Conservation (phyloP, 208 protist species). For the Trichomonas gallinae region DNA sequence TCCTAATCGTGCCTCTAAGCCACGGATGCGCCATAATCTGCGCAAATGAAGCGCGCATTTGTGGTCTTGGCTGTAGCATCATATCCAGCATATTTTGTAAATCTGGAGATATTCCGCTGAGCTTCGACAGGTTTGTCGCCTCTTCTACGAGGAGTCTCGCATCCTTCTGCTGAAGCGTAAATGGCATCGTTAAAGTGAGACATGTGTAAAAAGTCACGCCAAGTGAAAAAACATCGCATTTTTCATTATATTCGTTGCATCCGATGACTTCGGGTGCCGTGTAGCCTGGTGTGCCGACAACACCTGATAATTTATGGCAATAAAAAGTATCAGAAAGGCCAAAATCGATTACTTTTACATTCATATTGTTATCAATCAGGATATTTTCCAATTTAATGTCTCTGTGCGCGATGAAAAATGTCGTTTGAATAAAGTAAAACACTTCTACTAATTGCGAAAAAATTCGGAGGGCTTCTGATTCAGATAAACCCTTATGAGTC, state of each 20-base stretch:
- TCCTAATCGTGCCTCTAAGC: neutral
- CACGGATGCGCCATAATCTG: neutral
- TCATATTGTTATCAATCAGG: neutral
- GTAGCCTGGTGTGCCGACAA: neutral
- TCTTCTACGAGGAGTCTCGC: neutral
- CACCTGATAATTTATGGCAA: neutral
- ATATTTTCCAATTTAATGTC: slow-evolving; percentile 24
- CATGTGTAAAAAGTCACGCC: neutral
- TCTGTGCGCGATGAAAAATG: neutral
- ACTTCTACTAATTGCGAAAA: neutral
- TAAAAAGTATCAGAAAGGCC: neutral
- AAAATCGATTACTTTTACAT: slow-evolving; percentile 9
- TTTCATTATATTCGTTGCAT: neutral
- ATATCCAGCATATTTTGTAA: neutral
- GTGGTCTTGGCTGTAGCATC: neutral
- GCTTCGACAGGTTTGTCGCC: neutral
- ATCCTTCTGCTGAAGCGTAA: neutral
- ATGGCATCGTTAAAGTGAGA: neutral
- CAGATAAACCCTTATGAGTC: neutral
- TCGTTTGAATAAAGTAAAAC: neutral
- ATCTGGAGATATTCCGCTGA: neutral
- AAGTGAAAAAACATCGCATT: slow-evolving; percentile 18
- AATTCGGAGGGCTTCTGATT: neutral
- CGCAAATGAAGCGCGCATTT: neutral
- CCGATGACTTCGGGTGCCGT: neutral